Evolutionary conservation across 805 yeast genomes (phyloP), one percentile per base, ranked within the genome.

Genomic region (Yamadazyma akitaensis): DNA sequence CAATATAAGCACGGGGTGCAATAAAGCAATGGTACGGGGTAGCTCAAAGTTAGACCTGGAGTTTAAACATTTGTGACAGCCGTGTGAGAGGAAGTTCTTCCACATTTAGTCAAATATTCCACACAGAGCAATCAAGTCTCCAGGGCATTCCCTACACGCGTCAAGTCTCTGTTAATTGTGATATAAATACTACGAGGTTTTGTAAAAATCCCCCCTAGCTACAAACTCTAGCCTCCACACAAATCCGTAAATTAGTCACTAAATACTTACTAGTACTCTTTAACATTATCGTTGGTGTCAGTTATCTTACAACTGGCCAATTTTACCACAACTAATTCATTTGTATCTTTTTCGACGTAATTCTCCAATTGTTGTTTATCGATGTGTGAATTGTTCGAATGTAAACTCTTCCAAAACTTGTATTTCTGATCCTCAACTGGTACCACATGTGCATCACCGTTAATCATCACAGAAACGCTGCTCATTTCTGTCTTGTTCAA

Each of bases 401-500:
- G 83, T 58, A 80, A 68, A 3, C 77, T 72, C 53, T 82, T 82
- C 67, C 81, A 89, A 58, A 80, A 81, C 36, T 68, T 67, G 38
- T 80, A 79, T 51, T 81, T 82, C 14, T 51, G 68, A 2, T 68
- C 68, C 9, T 61, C 61, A 16, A 50, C 44, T 2, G 56, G 51
- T 10, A 88, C 64, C 7, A 85, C 73, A 21, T 71, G 68, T 1
- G 92, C 94, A 33, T 68, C 69, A 0, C 97, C 98, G 37, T 77
- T 75, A 26, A 92, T 67, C 51, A 96, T 91, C 10, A 89, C 95
- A 53, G 95, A 84, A 49, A 88, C 81, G 51, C 88, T 81, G 48
- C 90, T 80, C 46, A 90, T 59, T 61, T 89, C 96, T 12, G 81
- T 75, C 61, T 85, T 92, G 63, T 92, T 92, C 61, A 92, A 67